phyloP scores from a whole-genome alignment of 305 asterid species.

The Nicotiana rustica region DNA sequence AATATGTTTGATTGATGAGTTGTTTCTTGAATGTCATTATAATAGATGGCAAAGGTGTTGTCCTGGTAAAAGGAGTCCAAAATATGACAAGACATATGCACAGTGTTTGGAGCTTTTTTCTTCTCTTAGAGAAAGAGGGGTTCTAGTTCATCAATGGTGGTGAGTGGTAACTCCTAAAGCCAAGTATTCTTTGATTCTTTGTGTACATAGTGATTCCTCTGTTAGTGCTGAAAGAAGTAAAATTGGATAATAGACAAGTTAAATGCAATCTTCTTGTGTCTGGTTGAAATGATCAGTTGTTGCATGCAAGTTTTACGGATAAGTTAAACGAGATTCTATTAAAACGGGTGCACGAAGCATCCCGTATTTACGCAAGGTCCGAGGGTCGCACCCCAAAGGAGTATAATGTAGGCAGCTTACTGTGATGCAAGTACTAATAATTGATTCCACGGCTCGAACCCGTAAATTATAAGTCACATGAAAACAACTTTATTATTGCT shows the following conservation, averaged over 20 bases:
- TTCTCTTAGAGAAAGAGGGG: constrained; percentile 60
- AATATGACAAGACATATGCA: constrained; percentile 51
- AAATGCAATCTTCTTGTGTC: background rate
- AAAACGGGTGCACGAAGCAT: no score
- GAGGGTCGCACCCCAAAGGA: no score
- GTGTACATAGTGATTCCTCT: background rate
- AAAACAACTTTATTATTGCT: no score
- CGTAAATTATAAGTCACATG: no score
- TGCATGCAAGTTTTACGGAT: background rate
- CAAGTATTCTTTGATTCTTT: constrained; percentile 13
- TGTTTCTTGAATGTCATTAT: constrained; percentile 69
- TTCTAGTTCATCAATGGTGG: constrained; percentile 73
- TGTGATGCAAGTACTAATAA: no score
- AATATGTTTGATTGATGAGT: constrained; percentile 64
- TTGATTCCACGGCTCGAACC: no score
- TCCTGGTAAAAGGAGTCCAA: constrained; percentile 50
- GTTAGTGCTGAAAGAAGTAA: background rate
- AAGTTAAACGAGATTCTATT: no score
- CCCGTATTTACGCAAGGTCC: no score
- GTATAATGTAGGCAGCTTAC: no score
- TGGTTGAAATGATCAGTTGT: background rate
- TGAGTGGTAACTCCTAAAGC: constrained; percentile 36
- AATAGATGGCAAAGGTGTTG: constrained; percentile 62
- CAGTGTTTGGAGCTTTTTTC: constrained; percentile 57
- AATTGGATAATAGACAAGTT: background rate